phyloP scores from a whole-genome alignment of 2,329 filamentous ascomycete species.

The Kalmusia sp. region DNA sequence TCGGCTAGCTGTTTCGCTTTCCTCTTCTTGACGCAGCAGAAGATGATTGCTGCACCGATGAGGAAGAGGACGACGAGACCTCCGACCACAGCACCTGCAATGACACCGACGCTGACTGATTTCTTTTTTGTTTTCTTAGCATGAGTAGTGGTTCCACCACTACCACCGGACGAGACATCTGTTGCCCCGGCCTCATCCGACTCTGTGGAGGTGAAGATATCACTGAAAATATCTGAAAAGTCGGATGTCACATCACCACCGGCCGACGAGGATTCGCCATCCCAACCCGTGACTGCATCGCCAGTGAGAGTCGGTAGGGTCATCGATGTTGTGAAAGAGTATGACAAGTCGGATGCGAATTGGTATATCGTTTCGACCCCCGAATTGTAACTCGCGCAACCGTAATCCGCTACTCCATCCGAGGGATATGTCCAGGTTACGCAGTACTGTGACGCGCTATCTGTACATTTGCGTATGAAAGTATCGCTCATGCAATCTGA shows the following conservation, averaged over 20 bases:
- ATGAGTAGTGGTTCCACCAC: not conserved
- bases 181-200: not conserved
- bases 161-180: not conserved
- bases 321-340: constrained; percentile 22
- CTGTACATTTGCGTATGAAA: constrained; percentile 34
- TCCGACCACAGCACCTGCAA: constrained; percentile 29
- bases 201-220: not conserved
- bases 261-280: constrained; percentile 1
- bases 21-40: constrained; percentile 28
- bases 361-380: constrained; percentile 25
- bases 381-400: constrained; percentile 22
- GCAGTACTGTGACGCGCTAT: constrained; percentile 26
- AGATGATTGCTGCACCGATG: constrained; percentile 22
- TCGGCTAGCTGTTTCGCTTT: constrained; percentile 25
- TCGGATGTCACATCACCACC: not conserved
- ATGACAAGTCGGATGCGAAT: constrained; percentile 18
- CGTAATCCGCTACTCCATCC: constrained; percentile 28
- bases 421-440: constrained; percentile 36
- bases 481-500: constrained; percentile 24
- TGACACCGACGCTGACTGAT: constrained; percentile 20
- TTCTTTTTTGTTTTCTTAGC: constrained; percentile 21
- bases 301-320: constrained; percentile 24
- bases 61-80: constrained; percentile 24
- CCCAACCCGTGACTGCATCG: constrained; percentile 18
- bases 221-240: not conserved